Evolutionary conservation across 2,329 filamentous ascomycete genomes (phyloP), one percentile per base, ranked within the genome.

Genomic region (Ceratocystis papillata): DNA sequence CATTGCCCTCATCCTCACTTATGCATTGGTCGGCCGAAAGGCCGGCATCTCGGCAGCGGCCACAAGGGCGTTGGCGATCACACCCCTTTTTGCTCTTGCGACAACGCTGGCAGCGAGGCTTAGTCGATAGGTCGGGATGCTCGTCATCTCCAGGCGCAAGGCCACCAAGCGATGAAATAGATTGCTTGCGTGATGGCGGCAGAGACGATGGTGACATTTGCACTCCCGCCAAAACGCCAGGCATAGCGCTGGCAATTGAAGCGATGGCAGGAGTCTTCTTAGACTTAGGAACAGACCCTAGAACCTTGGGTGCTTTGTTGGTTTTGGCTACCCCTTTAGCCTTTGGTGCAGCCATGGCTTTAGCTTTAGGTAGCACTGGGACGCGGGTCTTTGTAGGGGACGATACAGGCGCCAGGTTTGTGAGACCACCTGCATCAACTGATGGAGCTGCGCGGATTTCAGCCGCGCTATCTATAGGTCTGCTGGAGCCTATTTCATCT

Each of bases 1-100:
- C 94, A 75, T 97, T 97, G 70, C 91, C 91, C 77, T 99, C 94
- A 72, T 99, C 94, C 76, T 99, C 94, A 75, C 92, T 96, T 76
- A 99, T 85, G 76, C 94, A 99, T 70, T 93, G 90, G 71, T 97
- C 94, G 68, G 90, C 86, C 67, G 89, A 88, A 71, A 99, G 90
- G 22, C 94, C 94, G 55, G 94, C 94, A 77, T 99, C 94, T 75
- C 91, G 90, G 84, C 94, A 99, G 69, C 94, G 86, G 66, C 91
- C 90, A 73, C 94, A 99, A 33, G 94, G 94, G 48, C 94, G 87
- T 77, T 97, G 94, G 67, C 94, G 87, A 78, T 99, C 94, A 74
- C 94, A 99, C 12, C 94, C 94, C 78, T 99, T 99, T 82, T 99
- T 99, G 79, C 93, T 97, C 84, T 99, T 99, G 72, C 94, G 88